A percentile compares a stretch with the other conserved stretches of the same genome.
Conservation (phyloP, 139 green algal species). For the Chlamydomonas incerta region DNA sequence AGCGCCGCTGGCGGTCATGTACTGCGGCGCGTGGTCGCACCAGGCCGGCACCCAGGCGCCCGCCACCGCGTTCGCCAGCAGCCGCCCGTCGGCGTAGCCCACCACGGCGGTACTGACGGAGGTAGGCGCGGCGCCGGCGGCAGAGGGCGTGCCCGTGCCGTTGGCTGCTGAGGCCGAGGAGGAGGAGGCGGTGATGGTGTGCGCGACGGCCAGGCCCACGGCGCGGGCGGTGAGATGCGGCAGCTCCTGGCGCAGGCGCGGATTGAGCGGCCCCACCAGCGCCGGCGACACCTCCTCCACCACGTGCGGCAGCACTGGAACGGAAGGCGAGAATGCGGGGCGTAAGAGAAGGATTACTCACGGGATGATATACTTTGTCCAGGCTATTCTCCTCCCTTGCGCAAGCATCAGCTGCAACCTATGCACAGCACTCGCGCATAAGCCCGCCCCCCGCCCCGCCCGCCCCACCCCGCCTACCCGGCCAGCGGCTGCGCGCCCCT, state of each 20-base stretch:
- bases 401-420: too few species aligned
- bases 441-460: too few species aligned
- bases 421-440: too few species aligned
- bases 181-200: background rate
- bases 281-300: slow-evolving; percentile 18
- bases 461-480: too few species aligned
- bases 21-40: slow-evolving; percentile 29
- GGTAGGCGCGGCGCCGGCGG: background rate
- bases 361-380: too few species aligned
- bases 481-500: slow-evolving; percentile 4
- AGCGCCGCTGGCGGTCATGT: background rate
- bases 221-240: background rate
- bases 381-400: too few species aligned
- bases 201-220: background rate
- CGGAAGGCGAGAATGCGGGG: too few species aligned
- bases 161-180: background rate
- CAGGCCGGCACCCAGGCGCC: slow-evolving; percentile 35
- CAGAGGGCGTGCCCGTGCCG: background rate
- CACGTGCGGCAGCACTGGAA: slow-evolving; percentile 34
- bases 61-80: slow-evolving; percentile 13
- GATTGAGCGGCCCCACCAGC: slow-evolving; percentile 33
- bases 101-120: slow-evolving; percentile 20
- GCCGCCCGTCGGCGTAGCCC: background rate
- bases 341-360: too few species aligned
- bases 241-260: slow-evolving; percentile 5